Evolutionary conservation across 2,329 filamentous ascomycete species (phyloP), one percentile per base, ranked within the genome.

Genomic region (Exophiala mesophila): DNA sequence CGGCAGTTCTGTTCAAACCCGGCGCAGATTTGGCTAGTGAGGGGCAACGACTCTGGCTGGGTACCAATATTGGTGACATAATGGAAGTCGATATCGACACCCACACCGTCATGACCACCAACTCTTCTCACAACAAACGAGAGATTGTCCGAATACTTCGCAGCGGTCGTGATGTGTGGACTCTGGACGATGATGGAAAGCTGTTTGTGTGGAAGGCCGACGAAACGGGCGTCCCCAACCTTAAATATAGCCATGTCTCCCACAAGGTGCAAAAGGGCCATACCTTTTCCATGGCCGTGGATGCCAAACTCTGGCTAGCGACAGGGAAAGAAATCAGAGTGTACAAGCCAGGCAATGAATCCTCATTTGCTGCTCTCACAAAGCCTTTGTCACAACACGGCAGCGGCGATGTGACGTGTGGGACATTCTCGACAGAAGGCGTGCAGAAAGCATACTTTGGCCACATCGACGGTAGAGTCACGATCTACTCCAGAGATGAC

Each of bases 391-490:
- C 74, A 10, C 78, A 85, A 38, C 77, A 83, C 12, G 81, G 81
- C 42, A 82, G 85, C 7, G 89, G 89, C 10, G 90, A 97, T 49
- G 80, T 98, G 10, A 94, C 87, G 1, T 87, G 87, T 1, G 90
- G 88, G 4, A 78, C 89, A 2, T 74, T 82, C 39, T 73, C 94
- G 21, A 82, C 78, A 37, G 81, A 82, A 17, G 78, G 89, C 33
- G 81, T 83, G 1, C 85, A 85, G 42, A 81, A 83, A 49, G 82
- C 94, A 1, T 95, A 88, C 62, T 83, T 98, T 54, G 92, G 92
- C 1, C 92, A 98, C 60, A 80, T 78, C 9, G 92, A 98, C 62
- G 92, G 92, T 35, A 96, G 96, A 62, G 80, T 98, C 41, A 92
- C 86, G 45, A 81, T 97, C n/a, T 97, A 94, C 64, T 90, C 87